A percentile compares a stretch with the other conserved stretches of the same genome.
Conservation (phyloP, 2,329 filamentous ascomycete species). For the Cryoendolithus antarcticus region DNA sequence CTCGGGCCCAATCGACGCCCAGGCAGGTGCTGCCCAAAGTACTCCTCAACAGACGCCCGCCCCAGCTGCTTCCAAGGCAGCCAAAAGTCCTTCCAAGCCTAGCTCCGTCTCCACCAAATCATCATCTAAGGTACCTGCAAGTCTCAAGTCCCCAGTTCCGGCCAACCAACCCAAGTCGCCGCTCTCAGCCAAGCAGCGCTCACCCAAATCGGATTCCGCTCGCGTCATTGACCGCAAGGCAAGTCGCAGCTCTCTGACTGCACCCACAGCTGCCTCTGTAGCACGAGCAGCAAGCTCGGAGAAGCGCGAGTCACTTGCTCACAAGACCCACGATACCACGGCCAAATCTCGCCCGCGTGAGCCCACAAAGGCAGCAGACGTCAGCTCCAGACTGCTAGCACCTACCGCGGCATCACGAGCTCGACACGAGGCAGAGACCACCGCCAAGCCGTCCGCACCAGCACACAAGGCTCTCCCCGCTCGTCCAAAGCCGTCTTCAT, state of each 20-base stretch:
- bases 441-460: constrained; percentile 10
- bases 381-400: constrained; percentile 55
- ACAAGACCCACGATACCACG: constrained; percentile 11
- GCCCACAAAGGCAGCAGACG: constrained; percentile 53
- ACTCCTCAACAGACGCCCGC: constrained; percentile 7
- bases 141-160: constrained; percentile 7
- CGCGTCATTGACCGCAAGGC: constrained; percentile 13
- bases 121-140: constrained; percentile 7
- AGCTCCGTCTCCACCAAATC: constrained; percentile 11
- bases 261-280: constrained; percentile 22
- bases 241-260: constrained; percentile 22
- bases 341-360: constrained; percentile 44
- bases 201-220: not conserved
- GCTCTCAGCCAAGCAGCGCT: constrained; percentile 1
- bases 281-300: constrained; percentile 11
- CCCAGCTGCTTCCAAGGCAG: constrained; percentile 5
- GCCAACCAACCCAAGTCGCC: constrained; percentile 10
- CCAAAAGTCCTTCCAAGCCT: constrained; percentile 7
- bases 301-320: constrained; percentile 5
- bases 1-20: too few species aligned
- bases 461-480: constrained; percentile 11
- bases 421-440: constrained; percentile 35
- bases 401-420: constrained; percentile 59
- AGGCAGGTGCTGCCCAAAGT: too few species aligned
- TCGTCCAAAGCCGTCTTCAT: constrained; percentile 13